These are phyloP conservation scores for Rhododendron simsii DNA, from an alignment of 148 eudicot genomes.

Conservation along the genomic window DNA sequence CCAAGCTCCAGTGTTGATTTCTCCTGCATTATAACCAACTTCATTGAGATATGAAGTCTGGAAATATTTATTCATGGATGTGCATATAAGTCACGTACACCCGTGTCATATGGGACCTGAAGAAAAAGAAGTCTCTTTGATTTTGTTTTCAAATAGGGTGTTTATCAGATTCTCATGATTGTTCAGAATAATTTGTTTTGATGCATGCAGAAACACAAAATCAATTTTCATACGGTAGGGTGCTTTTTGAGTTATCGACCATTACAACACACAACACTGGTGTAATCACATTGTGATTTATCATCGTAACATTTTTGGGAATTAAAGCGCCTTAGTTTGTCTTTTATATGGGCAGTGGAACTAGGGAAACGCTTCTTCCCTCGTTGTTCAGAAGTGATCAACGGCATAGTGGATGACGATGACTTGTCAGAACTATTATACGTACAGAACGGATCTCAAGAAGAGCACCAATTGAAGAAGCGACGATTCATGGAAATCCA, in stretches of 20 bases:
- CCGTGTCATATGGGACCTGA: not conserved
- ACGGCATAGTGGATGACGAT: conserved; percentile 57
- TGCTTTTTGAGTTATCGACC: not conserved
- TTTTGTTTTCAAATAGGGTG: not conserved
- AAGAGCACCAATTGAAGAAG: conserved; percentile 62
- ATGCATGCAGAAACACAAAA: not conserved
- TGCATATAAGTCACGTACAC: not conserved
- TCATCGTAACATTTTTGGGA: not conserved
- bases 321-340: not conserved
- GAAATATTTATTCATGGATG: not conserved
- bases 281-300: not conserved
- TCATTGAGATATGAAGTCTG: not conserved
- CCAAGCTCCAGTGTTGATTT: not conserved
- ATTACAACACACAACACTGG: not conserved
- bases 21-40: not conserved
- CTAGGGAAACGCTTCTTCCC: conserved; percentile 86
- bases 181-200: not conserved
- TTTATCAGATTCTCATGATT: not conserved
- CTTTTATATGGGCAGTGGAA: conserved; percentile 49
- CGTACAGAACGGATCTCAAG: conserved; percentile 38
- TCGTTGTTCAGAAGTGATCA: conserved; percentile 73
- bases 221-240: not conserved
- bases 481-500: conserved; percentile 50
- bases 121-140: not conserved
- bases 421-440: conserved; percentile 49